Base-by-base conservation (phyloP, 441 rosid genomes). In the Flueggea neowawraea region DNA sequence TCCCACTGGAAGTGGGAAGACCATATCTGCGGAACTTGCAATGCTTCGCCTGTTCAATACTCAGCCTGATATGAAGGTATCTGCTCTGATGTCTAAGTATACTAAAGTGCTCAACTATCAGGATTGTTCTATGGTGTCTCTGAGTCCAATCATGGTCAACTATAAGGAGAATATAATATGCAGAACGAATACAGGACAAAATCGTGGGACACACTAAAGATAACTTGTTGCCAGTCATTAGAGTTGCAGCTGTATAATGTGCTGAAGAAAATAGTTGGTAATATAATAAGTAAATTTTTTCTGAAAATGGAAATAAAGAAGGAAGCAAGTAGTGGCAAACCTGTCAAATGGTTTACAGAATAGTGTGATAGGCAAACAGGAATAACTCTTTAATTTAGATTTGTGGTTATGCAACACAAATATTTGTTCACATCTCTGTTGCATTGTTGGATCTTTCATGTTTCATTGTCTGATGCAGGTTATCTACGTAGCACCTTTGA, bases 1-100 rank as follows among this genome's bases (percentile, higher is more conserved):
- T 75, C 99, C 99, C 28, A 92, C 99, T 60, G 99, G 99, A 72
- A 95, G 98, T 81, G 99, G 99, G 65, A 92, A 95, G 82, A 95
- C 99, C 44, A 92, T 95, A 69, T 85, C 99, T 62, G 98, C 99
- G 63, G 99, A 95, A 78, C 98, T 95, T 73, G 97, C 98, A 66
- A 92, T 95, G 97, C 84, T 95, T 67, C 97, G 75, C 57, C 94
- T 95, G 64, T 95, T 95, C 76, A 83, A 84, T 79, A 85, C 95
- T 58, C 97, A 95, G 75, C 97, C 97, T 50, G 99, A 90, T 76
- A 90, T 95, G 99, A 95, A 95, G 98, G 98, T 87, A 63, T 61
- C 58, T 52, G n/a, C 28, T 61, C 22, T 22, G 6, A 16, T 67
- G 59, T 62, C 67, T 65, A 15, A 48, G 51, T 14, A 41, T 31